phyloP scores from a whole-genome alignment of 2,329 filamentous ascomycete genomes.

The Phaeosphaeria sp. region DNA sequence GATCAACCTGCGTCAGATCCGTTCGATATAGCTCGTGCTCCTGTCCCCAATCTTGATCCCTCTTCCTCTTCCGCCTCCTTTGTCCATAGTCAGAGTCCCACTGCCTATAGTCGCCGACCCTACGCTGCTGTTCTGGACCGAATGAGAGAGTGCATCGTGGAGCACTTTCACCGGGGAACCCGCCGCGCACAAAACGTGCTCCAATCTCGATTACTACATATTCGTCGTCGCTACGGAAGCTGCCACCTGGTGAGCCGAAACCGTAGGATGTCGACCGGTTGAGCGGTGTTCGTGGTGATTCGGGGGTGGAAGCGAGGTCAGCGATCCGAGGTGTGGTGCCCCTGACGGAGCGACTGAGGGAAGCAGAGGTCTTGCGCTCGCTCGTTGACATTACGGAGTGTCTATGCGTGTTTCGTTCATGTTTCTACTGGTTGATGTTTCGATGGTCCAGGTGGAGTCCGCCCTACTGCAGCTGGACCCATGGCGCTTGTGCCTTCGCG shows the following conservation, averaged over 20 bases:
- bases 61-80: constrained; percentile 56
- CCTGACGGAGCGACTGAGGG: constrained; percentile 37
- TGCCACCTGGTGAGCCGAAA: constrained; percentile 64
- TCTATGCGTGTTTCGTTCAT: not conserved
- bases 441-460: not conserved
- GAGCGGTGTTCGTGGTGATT: constrained; percentile 54
- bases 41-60: constrained; percentile 65
- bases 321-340: constrained; percentile 42
- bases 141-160: constrained; percentile 77
- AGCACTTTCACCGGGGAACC: constrained; percentile 82
- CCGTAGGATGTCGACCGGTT: constrained; percentile 66
- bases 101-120: constrained; percentile 80
- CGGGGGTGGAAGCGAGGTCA: constrained; percentile 46
- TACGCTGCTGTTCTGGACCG: constrained; percentile 75
- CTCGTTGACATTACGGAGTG: constrained; percentile 21
- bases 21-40: constrained; percentile 78
- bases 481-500: constrained; percentile 7
- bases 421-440: constrained; percentile 1
- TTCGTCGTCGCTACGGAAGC: constrained; percentile 73
- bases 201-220: constrained; percentile 87
- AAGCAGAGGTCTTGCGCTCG: constrained; percentile 43
- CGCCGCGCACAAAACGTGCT: constrained; percentile 77
- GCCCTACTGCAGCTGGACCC: not conserved
- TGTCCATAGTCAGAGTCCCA: constrained; percentile 66
- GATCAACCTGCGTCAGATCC: constrained; percentile 74